Evolutionary conservation across 1,139 yeast species (phyloP), one percentile per base, ranked within the genome.

Genomic region (Protomyces gravidus): DNA sequence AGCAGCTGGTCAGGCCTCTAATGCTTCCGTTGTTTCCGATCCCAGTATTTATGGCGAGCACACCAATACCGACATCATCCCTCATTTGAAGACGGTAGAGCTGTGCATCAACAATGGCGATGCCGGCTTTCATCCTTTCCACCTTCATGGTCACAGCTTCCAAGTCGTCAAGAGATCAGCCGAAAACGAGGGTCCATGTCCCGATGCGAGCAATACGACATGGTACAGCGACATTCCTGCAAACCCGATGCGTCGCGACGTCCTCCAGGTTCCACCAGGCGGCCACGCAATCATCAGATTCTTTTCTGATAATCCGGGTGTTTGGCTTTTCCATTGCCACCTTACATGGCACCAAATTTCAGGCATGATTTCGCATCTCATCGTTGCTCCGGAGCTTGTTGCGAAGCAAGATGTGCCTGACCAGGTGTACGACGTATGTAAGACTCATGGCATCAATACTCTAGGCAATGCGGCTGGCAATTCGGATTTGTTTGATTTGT

Each of bases 251-350:
- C 73, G 76, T 61, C 80, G 95, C 72, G 95, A 87, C 69, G 82
- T 88, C 1, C 78, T 82, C 23, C 80, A 77, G 66, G 82, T 85
- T 33, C 78, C 79, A 65, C 83, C 86, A 30, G 84, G 83, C 67
- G 86, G 90, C 30, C 83, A 84, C 72, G 78, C 88, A 68, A 80
- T 79, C n/a, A 53, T 75, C 51, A 77, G 96, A 68, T 86, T 87
- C 73, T 79, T 77, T 13, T 88, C 95, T 56, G 82, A 85, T 68
- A 87, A 88, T 71, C 96, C 96, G 27, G 96, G 96, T 68, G 89
- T 87, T 45, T 88, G 95, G 95, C 78, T 85, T 68, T 89, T 89
- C 87, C 96, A 89, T 72, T 89, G 96, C 74, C 96, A 89, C 68
- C 36, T 53, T 21, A 28, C 49, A 6, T 89, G 96, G 96, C 96